Base-by-base conservation (phyloP, 108 stramenopile genomes). In the Thalassiosira profunda region DNA sequence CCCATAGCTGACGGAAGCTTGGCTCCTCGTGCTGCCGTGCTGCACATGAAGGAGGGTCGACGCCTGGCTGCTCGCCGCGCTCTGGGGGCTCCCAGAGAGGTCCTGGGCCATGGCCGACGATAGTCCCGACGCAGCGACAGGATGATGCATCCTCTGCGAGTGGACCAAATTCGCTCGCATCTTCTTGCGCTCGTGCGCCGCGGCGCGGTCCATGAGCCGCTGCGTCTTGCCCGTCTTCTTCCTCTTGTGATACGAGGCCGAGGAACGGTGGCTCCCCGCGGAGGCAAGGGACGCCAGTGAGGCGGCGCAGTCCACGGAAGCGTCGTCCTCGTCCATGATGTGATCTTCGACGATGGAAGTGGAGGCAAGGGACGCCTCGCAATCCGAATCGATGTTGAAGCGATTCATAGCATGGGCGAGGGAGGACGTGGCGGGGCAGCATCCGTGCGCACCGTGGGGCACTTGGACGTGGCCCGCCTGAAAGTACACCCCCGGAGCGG, bases 301-400 rank as follows among this genome's bases (percentile, higher is more conserved):
- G 14, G 48, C 63, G 8, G 58, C 55, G 33, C 60, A 57, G 6
- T 46, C 25, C 2, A 41, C 35, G 21, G n/a, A 4, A 40, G 26
- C 38, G 9, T 76, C 74, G 0, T 76, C 66, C 28, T 62, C 60
- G 17, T 49, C 57, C 45, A 57, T 48, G 43, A 60, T 62, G 18
- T 51, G 64, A 44, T 74, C 60, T 2, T 61, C 72, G 12, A 66
- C 38, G 33, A 74, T 31, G 28, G 58, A 66, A 20, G 38, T 64
- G 38, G 74, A 76, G 14, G 66, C 59, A 2, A 67, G 35, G 4
- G 74, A 76, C 26, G 59, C 74, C 25, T 76, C 74, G 41, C 74
- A 67, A 42, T 76, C 74, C 14, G 74, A 76, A 30, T 76, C 74
- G 14, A 76, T 76, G 36, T 68, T 76, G 53, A 76, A 67, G 47